Conservation (phyloP, 768 basidiomycete genomes). For the Lactarius trivialis region DNA sequence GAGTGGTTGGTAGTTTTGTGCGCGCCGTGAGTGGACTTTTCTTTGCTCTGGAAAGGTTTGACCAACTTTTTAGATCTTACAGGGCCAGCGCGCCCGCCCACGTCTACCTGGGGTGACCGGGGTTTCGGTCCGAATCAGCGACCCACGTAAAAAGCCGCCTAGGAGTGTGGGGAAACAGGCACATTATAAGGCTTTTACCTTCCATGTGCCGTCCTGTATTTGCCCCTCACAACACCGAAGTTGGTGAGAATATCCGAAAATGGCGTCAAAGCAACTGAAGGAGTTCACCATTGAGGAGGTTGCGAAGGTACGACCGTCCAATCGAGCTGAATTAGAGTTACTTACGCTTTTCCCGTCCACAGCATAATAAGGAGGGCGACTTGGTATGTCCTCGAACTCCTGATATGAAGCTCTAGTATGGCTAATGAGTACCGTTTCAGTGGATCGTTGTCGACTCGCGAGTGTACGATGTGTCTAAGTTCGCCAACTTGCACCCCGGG, state of each 20-base stretch:
- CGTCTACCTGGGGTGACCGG: too few species aligned
- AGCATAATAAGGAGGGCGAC: conserved; percentile 88
- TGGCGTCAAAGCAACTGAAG: conserved; percentile 24
- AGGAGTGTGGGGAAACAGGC: background rate
- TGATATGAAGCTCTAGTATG: background rate
- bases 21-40: too few species aligned
- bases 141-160: background rate
- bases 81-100: too few species aligned
- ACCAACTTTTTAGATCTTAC: too few species aligned
- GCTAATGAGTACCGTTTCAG: conserved; percentile 31
- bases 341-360: background rate
- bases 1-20: too few species aligned
- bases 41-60: too few species aligned
- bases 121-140: background rate
- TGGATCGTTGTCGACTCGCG: conserved; percentile 81
- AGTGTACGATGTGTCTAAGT: conserved; percentile 76
- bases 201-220: background rate
- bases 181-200: background rate
- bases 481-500: conserved; percentile 82
- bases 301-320: conserved; percentile 43
- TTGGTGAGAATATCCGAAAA: background rate
- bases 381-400: conserved; percentile 42
- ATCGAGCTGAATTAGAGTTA: background rate
- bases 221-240: background rate
- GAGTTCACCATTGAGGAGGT: conserved; percentile 56